phyloP scores from a whole-genome alignment of 495 filamentous ascomycete species.

The Penicillium paxilli region DNA sequence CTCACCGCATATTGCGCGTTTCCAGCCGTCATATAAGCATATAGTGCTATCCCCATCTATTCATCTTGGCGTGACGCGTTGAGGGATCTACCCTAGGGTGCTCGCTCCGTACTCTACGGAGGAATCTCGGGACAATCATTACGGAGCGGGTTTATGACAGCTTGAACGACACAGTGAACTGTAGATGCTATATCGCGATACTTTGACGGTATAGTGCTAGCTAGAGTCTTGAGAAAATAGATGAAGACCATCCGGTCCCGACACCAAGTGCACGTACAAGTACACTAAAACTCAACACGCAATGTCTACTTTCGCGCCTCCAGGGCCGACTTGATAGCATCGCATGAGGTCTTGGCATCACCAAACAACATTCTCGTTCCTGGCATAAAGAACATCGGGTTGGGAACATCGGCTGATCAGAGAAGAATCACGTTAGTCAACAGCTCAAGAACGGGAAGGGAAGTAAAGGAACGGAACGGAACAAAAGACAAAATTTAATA shows the following conservation, averaged over 20 bases:
- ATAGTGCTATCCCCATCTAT: background rate
- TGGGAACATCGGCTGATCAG: conserved; percentile 70
- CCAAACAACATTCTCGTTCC: conserved; percentile 83
- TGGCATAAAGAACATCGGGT: conserved; percentile 87
- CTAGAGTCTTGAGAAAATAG: background rate
- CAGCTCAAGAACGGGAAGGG: background rate
- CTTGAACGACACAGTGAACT: background rate
- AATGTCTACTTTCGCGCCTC: conserved; percentile 38
- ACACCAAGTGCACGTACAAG: no score
- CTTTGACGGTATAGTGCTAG: background rate
- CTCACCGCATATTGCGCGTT: background rate
- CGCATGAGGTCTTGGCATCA: conserved; percentile 76
- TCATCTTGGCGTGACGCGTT: background rate
- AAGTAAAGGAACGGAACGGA: no score
- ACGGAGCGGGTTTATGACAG: background rate
- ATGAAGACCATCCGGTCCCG: no score
- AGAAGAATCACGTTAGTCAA: background rate
- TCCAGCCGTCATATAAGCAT: no score
- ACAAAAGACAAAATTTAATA: background rate
- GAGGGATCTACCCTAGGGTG: background rate
- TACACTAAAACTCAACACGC: background rate
- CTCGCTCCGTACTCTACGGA: background rate
- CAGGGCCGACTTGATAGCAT: conserved; percentile 53
- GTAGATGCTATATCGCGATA: background rate
- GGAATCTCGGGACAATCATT: background rate